These are phyloP conservation scores for Huntiella bhutanensis DNA, from an alignment of 2,329 filamentous ascomycete species.

Conservation along the genomic window DNA sequence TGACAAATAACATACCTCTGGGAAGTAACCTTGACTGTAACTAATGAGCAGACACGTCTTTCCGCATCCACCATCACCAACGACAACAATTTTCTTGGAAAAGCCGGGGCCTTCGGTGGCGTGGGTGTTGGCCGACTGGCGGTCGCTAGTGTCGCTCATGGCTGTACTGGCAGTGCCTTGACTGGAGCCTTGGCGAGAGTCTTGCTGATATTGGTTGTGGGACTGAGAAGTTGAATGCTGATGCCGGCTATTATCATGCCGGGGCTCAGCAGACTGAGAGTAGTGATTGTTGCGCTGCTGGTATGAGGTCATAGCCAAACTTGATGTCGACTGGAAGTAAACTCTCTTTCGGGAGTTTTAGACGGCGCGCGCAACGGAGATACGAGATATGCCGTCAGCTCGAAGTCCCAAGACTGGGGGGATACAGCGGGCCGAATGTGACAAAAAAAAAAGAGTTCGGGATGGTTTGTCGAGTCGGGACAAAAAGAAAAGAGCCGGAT, in stretches of 20 bases:
- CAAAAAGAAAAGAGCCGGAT: background rate
- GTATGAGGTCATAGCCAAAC: slow-evolving; percentile 9
- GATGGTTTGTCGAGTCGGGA: background rate
- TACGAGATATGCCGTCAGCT: background rate
- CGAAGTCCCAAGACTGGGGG: background rate
- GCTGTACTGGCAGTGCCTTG: slow-evolving; percentile 80
- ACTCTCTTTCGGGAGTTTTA: background rate
- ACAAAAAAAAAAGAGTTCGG: background rate
- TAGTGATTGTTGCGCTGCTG: slow-evolving; percentile 10
- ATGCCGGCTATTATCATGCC: slow-evolving; percentile 6
- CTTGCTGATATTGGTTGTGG: slow-evolving; percentile 17
- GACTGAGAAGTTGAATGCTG: slow-evolving; percentile 8
- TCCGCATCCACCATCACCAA: slow-evolving; percentile 92
- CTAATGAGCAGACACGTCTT: slow-evolving; percentile 98
- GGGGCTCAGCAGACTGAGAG: slow-evolving; percentile 8
- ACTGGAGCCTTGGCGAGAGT: slow-evolving; percentile 49
- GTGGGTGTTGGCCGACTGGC: slow-evolving; percentile 63
- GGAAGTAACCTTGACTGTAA: slow-evolving; percentile 97
- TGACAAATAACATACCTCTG: slow-evolving; percentile 39
- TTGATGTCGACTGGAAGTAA: background rate
- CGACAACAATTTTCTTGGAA: slow-evolving; percentile 96
- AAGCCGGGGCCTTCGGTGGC: slow-evolving; percentile 81
- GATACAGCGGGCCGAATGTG: background rate
- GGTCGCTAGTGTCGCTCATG: slow-evolving; percentile 54
- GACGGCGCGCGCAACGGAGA: slow-evolving; percentile 1